Conservation (phyloP, 2,329 filamentous ascomycete species). For the Dactylellina leptospora region DNA sequence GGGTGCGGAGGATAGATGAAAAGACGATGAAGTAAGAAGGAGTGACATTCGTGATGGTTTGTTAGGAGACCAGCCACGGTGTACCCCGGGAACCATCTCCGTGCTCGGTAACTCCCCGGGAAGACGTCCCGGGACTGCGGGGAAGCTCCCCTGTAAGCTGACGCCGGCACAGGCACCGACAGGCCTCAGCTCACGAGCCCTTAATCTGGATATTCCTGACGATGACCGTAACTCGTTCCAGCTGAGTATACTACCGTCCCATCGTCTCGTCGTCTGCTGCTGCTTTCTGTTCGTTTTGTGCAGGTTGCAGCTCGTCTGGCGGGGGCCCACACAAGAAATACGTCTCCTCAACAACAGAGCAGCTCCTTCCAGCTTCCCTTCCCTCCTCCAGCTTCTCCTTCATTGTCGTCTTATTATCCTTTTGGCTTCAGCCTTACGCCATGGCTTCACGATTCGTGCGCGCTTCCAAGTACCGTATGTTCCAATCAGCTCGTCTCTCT, state of each 20-base stretch:
- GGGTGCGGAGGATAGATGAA: no score
- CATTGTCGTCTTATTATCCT: background rate
- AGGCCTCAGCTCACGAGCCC: constrained; percentile 2
- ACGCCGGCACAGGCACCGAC: background rate
- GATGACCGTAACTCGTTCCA: constrained; percentile 49
- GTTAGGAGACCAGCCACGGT: constrained; percentile 2
- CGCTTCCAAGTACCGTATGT: constrained; percentile 74
- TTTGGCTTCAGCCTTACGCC: constrained; percentile 29
- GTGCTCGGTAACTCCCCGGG: constrained; percentile 14
- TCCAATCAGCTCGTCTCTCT: constrained; percentile 28
- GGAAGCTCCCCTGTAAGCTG: constrained; percentile 21
- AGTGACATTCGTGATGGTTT: no score
- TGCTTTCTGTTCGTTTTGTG: constrained; percentile 32
- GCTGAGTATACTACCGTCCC: constrained; percentile 3
- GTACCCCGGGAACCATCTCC: no score
- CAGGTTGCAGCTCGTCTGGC: background rate
- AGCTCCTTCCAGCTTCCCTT: background rate
- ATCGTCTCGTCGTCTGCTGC: constrained; percentile 47
- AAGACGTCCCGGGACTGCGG: constrained; percentile 9
- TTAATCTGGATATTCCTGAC: constrained; percentile 38
- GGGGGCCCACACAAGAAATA: background rate
- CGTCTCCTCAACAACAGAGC: constrained; percentile 9
- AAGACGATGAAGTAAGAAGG: no score
- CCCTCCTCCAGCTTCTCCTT: background rate
- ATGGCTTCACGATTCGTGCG: constrained; percentile 68